Base-by-base conservation (phyloP, 257 asterid genomes). In the Fraxinus anomala region DNA sequence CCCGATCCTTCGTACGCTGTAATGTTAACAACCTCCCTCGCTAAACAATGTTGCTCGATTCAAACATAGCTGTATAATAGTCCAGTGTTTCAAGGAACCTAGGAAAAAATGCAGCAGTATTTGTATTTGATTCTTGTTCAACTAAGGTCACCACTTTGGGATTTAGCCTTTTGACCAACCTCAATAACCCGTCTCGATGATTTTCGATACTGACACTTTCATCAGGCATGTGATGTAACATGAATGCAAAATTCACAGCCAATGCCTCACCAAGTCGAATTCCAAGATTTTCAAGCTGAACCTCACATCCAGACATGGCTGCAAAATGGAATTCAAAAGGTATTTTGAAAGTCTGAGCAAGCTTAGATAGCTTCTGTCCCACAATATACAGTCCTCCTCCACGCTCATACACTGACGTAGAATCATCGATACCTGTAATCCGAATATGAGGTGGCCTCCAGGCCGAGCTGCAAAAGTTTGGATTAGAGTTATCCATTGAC, bases 121-220 rank as follows among this genome's bases (percentile, higher is more conserved):
- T 94, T 1, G 97, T 94, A 56, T 94, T 94, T 70, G 89, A 84
- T 73, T 94, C 96, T 73, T 92, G 96, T 89, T 94, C 98, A 40
- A 94, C 97, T 30, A 94, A 89, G 13, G 98, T 92, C 70, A 94
- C 98, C 82, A 94, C 97, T 79, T 88, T 91, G 0, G 98, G 97
- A 11, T 79, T 82, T 13, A 94, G 82, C 37, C 91, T 75, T 63
- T 85, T 92, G 10, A 94, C 94, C 94, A 85, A 78, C 86, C 97
- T 86, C 83, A 92, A 66, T 54, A 94, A 74, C 72, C 91, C 63
- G 70, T 94, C 97, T 59, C 96, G 82, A 3, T 89, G 93, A 73
- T 94, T 94, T 68, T 86, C 90, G 0, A 94, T 94, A 37, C 89
- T 91, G 47, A 92, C 97, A 42, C 97, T 92, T 73, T 94, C 98